Evolutionary conservation across 805 yeast species (phyloP), one percentile per base, ranked within the genome.

Genomic region (Kluyveromyces wickerhamii): DNA sequence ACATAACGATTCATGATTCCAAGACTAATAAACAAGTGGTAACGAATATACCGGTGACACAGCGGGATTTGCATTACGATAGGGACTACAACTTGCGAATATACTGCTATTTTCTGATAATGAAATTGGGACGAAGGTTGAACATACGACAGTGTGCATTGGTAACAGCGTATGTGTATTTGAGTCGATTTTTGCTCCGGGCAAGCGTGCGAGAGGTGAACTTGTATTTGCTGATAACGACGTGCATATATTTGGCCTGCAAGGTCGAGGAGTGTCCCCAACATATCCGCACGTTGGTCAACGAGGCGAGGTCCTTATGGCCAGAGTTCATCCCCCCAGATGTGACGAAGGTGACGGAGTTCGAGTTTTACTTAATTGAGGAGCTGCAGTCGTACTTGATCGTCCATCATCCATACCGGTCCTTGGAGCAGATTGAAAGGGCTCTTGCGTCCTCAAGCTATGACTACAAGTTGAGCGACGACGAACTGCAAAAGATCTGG

Each of bases 211-310:
- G 79, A 44, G 98, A 92, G 53, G 71, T 87, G 37, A 92, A 92
- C 52, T 63, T 83, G 1, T 89, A 87, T 51, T 60, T 87, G 27
- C 59, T 88, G 36, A 79, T 86, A 8, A 77, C 98, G 1, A 77
- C 97, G 0, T 78, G 92, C 45, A 68, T 89, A 2, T 92, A 92
- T 50, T 67, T 92, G 20, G 88, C 96, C 0, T 82, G 96, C 62
- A 89, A 92, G 54, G 81, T 87, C 21, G 97, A 92, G 56, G 98
- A 92, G 57, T 80, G 85, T 47, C 97, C 98, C 1, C 94, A 83
- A 51, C 96, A 92, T 52, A 86, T 92, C 7, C 63, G 96, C 36
- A 74, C 88, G 1, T 69, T 92, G 7, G 73, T 85, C 15, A 69
- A 77, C 13, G 97, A 89, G 52, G 92, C 96, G 2, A 63, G 95